Conservation (phyloP, 106 monocot species). For the Apostasia shenzhenica region DNA sequence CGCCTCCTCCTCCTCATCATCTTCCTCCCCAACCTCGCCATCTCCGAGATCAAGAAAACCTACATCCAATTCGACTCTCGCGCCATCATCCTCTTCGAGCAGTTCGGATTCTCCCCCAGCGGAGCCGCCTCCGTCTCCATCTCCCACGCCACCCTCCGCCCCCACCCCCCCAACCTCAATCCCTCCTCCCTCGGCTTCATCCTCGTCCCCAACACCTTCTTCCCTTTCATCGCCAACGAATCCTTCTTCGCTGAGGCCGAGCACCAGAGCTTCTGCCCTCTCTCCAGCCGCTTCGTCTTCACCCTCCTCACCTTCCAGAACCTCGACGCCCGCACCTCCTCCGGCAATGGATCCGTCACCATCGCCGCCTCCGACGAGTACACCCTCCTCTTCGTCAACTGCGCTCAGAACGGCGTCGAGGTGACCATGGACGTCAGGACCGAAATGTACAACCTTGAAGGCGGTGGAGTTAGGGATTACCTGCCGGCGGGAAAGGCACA, state of each 20-base stretch:
- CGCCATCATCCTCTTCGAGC: slow-evolving; percentile 41
- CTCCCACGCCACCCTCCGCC: slow-evolving; percentile 9
- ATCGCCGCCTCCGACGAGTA: slow-evolving; percentile 31
- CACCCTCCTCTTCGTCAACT: slow-evolving; percentile 32
- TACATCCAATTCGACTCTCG: slow-evolving; percentile 25
- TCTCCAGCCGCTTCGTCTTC: slow-evolving; percentile 16
- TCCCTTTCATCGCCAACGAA: slow-evolving; percentile 15
- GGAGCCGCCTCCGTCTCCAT: slow-evolving; percentile 25
- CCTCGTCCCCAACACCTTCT: slow-evolving; percentile 16
- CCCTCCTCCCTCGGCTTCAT: slow-evolving; percentile 27
- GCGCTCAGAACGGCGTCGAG: background rate
- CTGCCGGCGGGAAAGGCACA: slow-evolving; percentile 17
- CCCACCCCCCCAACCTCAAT: slow-evolving; percentile 6
- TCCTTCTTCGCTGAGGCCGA: slow-evolving; percentile 12
- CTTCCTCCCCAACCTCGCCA: background rate
- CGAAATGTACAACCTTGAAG: slow-evolving; percentile 43
- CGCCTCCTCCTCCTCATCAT: background rate
- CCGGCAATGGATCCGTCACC: background rate
- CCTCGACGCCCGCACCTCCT: slow-evolving; percentile 3
- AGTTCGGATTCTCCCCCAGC: slow-evolving; percentile 31
- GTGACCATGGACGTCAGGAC: slow-evolving; percentile 44
- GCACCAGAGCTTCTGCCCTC: slow-evolving; percentile 19
- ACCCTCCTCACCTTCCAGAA: slow-evolving; percentile 19
- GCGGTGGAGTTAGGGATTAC: slow-evolving; percentile 18
- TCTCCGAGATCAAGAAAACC: slow-evolving; percentile 30